Evolutionary conservation across 83 land plant genomes (phyloP).

Genomic region (Thuja plicata): DNA sequence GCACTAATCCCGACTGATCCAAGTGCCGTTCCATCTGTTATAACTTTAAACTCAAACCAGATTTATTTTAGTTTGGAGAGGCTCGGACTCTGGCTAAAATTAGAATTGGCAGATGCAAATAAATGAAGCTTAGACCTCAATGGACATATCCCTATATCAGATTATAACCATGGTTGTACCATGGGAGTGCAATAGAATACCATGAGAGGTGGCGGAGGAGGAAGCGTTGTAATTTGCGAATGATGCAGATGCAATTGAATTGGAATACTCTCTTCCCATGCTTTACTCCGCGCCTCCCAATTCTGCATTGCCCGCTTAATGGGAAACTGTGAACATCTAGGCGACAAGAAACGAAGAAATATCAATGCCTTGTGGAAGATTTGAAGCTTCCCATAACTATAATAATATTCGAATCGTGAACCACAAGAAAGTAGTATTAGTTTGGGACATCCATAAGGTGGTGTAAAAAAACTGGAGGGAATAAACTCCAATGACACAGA

Average conservation of each 20-base stretch:
- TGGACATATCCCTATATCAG: background rate
- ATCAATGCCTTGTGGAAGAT: too few species aligned
- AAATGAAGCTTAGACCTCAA: background rate
- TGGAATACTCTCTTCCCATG: conserved; percentile 84
- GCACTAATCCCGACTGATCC: background rate
- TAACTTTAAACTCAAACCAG: background rate
- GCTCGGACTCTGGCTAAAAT: background rate
- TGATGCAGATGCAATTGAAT: conserved; percentile 81
- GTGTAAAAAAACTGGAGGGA: too few species aligned
- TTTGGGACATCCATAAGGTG: too few species aligned
- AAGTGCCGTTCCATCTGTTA: background rate
- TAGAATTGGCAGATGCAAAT: background rate
- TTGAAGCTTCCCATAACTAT: too few species aligned
- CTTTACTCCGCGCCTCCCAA: conserved; percentile 60
- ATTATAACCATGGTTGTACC: background rate
- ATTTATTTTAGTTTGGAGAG: background rate
- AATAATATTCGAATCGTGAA: too few species aligned
- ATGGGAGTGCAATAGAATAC: conserved; percentile 19
- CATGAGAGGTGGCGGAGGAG: conserved; percentile 66
- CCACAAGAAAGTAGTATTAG: too few species aligned
- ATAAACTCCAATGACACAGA: too few species aligned
- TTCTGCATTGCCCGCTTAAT: background rate
- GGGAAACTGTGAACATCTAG: background rate
- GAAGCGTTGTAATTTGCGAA: conserved; percentile 75
- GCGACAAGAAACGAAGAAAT: too few species aligned